Conservation (phyloP, 1,284 basidiomycete species). For the Ceratobasidium sp. region DNA sequence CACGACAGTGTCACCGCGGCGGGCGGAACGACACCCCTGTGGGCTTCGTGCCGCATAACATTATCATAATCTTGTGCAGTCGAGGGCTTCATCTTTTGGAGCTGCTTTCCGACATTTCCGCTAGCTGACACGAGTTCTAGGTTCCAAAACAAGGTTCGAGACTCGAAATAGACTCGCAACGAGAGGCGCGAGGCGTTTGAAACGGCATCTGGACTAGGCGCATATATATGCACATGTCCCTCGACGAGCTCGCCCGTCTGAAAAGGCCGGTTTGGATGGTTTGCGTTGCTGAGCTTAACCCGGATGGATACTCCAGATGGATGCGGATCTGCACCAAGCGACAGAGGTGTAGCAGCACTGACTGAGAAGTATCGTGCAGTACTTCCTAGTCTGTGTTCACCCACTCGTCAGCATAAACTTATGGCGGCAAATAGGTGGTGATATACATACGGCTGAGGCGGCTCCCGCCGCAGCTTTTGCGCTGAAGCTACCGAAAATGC, state of each 20-base stretch:
- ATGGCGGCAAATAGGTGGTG: too few species aligned
- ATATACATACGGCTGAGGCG: slow-evolving; percentile 17
- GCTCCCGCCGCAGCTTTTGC: slow-evolving; percentile 1
- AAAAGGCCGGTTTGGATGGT: slow-evolving; percentile 18
- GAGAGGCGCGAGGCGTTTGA: slow-evolving; percentile 7
- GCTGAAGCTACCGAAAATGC: not conserved
- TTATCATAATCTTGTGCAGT: slow-evolving; percentile 11
- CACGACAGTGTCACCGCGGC: slow-evolving; percentile 1
- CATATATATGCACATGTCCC: slow-evolving; percentile 24
- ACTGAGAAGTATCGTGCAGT: slow-evolving; percentile 24
- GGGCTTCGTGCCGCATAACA: slow-evolving; percentile 36
- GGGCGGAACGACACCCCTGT: slow-evolving; percentile 17
- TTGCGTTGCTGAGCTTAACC: slow-evolving; percentile 27
- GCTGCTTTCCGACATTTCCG: not conserved
- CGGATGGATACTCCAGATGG: slow-evolving; percentile 20
- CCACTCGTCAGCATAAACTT: not conserved
- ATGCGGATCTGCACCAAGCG: slow-evolving; percentile 21
- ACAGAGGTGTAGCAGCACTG: slow-evolving; percentile 36
- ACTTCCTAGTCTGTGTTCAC: slow-evolving; percentile 20
- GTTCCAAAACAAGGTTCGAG: slow-evolving; percentile 33
- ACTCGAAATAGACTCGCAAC: slow-evolving; percentile 34
- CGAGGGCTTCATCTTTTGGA: slow-evolving; percentile 1
- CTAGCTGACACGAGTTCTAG: not conserved
- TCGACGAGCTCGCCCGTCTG: slow-evolving; percentile 25
- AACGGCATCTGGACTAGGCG: not conserved